Evolutionary conservation across 495 filamentous ascomycete genomes (phyloP).

Genomic region (Daldinia concentrica): DNA sequence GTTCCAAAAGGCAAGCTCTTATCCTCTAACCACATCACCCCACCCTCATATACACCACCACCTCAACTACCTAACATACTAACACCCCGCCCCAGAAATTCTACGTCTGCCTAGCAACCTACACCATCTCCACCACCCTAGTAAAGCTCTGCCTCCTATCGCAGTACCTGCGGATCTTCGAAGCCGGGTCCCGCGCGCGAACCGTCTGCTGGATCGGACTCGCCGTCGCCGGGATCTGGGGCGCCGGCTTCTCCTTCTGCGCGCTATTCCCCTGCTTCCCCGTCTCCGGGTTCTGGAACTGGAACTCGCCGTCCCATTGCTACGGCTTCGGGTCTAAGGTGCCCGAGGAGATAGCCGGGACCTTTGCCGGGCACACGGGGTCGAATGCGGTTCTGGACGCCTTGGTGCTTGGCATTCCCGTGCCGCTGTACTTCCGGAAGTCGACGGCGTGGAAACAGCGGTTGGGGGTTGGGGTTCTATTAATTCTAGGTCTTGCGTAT

Average conservation of each 20-base stretch:
- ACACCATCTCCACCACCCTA: slow-evolving; percentile 44
- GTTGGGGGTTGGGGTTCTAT: slow-evolving; percentile 39
- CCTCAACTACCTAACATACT: slow-evolving; percentile 21
- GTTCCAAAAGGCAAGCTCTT: slow-evolving; percentile 41
- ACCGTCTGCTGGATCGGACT: slow-evolving; percentile 40
- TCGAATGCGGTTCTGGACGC: slow-evolving; percentile 45
- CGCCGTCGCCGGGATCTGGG: slow-evolving; percentile 40
- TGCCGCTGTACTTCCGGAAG: slow-evolving; percentile 43
- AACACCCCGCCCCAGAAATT: slow-evolving; percentile 29
- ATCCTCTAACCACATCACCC: neutral
- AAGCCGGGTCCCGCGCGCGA: slow-evolving; percentile 18
- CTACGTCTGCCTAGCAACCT: slow-evolving; percentile 42
- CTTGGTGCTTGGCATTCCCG: slow-evolving; percentile 42
- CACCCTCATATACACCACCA: neutral
- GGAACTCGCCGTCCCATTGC: slow-evolving; percentile 24
- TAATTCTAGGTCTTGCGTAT: slow-evolving; percentile 41
- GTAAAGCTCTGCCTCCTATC: slow-evolving; percentile 44
- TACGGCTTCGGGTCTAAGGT: slow-evolving; percentile 47
- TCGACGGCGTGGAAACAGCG: slow-evolving; percentile 39
- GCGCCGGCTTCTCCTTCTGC: slow-evolving; percentile 41
- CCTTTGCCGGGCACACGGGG: slow-evolving; percentile 39
- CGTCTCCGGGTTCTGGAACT: slow-evolving; percentile 44
- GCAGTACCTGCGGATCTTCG: slow-evolving; percentile 47
- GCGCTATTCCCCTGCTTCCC: slow-evolving; percentile 45
- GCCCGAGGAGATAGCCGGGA: slow-evolving; percentile 33